Conservation (phyloP, 1,284 basidiomycete species). For the Kwoniella shivajii region DNA sequence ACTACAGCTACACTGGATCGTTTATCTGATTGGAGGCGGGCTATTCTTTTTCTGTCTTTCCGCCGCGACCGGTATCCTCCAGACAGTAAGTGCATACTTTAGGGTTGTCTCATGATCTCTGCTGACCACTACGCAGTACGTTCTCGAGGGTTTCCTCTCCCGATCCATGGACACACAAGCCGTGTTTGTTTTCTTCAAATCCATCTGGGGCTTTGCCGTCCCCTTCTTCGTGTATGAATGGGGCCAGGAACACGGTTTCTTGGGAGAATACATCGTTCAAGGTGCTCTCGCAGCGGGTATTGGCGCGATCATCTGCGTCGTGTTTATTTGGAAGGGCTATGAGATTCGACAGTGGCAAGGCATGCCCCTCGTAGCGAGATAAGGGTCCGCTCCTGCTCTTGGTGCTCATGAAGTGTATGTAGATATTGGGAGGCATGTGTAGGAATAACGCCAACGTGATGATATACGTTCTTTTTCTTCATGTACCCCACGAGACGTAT, state of each 20-base stretch:
- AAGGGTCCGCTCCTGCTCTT: no score
- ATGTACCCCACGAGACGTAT: no score
- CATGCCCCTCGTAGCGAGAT: no score
- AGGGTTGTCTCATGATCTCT: neutral
- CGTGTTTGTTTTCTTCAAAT: constrained; percentile 53
- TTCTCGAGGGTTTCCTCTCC: constrained; percentile 46
- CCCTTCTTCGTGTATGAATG: constrained; percentile 49
- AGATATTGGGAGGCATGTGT: no score
- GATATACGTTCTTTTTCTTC: no score
- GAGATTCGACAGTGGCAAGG: constrained; percentile 28
- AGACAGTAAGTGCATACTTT: constrained; percentile 13
- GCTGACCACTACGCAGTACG: constrained; percentile 27
- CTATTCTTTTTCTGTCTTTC: constrained; percentile 45
- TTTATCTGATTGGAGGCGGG: constrained; percentile 44
- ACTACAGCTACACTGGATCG: constrained; percentile 45
- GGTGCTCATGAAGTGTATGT: no score
- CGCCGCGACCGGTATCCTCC: constrained; percentile 32
- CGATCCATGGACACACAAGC: constrained; percentile 47
- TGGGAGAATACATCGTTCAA: constrained; percentile 32
- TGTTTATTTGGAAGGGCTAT: constrained; percentile 39
- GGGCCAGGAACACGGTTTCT: constrained; percentile 34
- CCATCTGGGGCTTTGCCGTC: constrained; percentile 49
- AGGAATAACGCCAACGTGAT: no score
- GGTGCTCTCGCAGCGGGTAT: constrained; percentile 39
- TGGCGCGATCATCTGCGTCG: constrained; percentile 25